Conservation (phyloP, 768 basidiomycete genomes). For the Termitomyces sp. region DNA sequence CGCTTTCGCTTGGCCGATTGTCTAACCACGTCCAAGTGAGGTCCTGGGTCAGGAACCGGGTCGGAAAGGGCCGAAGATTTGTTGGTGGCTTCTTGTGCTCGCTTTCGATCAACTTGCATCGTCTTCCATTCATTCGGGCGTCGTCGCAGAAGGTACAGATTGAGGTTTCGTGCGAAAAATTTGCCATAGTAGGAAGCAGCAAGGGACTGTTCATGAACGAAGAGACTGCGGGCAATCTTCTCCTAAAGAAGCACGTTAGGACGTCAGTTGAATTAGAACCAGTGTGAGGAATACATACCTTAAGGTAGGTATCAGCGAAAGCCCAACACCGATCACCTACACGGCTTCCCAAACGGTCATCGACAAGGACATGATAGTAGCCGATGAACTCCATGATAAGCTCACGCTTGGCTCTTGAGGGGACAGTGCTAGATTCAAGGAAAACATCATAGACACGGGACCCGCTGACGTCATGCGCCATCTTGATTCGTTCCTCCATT, state of each 20-base stretch:
- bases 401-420: conserved; percentile 58
- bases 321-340: conserved; percentile 91
- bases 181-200: conserved; percentile 81
- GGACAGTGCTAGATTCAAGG: conserved; percentile 62
- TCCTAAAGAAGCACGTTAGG: conserved; percentile 46
- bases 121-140: conserved; percentile 83
- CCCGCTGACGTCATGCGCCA: conserved; percentile 51
- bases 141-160: conserved; percentile 71
- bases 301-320: conserved; percentile 87
- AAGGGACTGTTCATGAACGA: conserved; percentile 65
- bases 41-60: not conserved
- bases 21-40: not conserved
- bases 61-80: not conserved
- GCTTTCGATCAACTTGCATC: conserved; percentile 48
- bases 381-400: conserved; percentile 75
- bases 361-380: conserved; percentile 73
- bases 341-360: conserved; percentile 87
- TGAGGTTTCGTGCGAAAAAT: conserved; percentile 77
- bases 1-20: conserved; percentile 34
- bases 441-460: conserved; percentile 80
- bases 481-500: conserved; percentile 49
- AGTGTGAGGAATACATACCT: conserved; percentile 40
- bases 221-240: conserved; percentile 82
- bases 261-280: not conserved
- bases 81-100: conserved; percentile 12